phyloP scores from a whole-genome alignment of 352 stramenopile genomes.

The Globisporangium acanthophoron region DNA sequence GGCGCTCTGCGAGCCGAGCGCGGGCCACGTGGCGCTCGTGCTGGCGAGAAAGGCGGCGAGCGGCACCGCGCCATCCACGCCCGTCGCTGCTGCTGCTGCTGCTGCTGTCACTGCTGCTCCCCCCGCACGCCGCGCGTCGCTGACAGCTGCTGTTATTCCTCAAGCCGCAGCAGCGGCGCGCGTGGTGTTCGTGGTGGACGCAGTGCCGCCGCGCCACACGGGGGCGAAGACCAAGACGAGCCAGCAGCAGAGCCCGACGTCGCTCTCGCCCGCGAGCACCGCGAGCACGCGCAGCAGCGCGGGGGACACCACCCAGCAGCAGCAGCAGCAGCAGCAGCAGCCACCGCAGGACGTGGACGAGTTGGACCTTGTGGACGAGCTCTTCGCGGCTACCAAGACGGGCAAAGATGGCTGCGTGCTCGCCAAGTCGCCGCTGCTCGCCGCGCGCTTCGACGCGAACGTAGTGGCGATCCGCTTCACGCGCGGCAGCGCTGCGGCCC shows the following conservation, averaged over 20 bases:
- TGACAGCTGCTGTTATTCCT: background rate
- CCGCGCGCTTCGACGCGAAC: constrained; percentile 64
- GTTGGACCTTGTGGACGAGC: constrained; percentile 61
- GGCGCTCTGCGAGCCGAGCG: constrained; percentile 16
- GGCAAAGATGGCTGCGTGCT: constrained; percentile 63
- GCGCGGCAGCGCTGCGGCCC: constrained; percentile 12
- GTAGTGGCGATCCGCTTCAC: constrained; percentile 64
- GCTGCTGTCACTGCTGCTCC: too few species aligned
- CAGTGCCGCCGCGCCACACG: constrained; percentile 32
- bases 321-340: background rate
- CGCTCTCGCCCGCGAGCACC: constrained; percentile 12
- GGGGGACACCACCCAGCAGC: background rate
- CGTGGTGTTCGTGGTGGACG: constrained; percentile 75
- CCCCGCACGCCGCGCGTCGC: background rate
- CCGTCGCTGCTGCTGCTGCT: background rate
- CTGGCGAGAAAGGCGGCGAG: constrained; percentile 4
- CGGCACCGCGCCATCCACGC: background rate
- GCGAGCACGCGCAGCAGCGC: constrained; percentile 23
- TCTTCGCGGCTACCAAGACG: constrained; percentile 40
- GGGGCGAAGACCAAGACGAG: constrained; percentile 10
- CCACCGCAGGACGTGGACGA: constrained; percentile 49
- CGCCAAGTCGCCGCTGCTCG: constrained; percentile 63
- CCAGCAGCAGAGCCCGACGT: constrained; percentile 5
- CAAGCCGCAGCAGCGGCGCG: constrained; percentile 11
- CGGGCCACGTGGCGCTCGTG: constrained; percentile 16